These are phyloP conservation scores for Botrytis fragariae DNA, from an alignment of 2,329 filamentous ascomycete genomes.

Conservation along the genomic window DNA sequence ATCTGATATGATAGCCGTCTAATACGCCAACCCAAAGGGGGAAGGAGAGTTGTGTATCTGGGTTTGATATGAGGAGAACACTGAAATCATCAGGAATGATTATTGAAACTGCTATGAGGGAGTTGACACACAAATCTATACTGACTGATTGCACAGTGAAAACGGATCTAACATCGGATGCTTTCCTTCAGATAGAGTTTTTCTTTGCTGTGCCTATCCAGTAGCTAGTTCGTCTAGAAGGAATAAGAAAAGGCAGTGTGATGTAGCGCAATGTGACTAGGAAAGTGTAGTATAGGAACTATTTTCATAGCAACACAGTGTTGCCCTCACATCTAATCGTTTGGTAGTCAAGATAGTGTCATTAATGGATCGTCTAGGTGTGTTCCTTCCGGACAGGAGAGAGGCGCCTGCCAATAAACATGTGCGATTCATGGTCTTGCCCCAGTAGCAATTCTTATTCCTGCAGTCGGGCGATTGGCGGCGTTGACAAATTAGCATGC, in stretches of 20 bases:
- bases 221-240: background rate
- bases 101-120: background rate
- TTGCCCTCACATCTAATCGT: background rate
- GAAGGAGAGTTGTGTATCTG: too few relatives aligned
- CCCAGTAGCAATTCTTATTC: background rate
- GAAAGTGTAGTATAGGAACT: background rate
- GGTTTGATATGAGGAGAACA: too few relatives aligned
- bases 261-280: background rate
- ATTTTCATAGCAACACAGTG: background rate
- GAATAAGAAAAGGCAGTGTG: background rate
- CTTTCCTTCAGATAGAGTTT: background rate
- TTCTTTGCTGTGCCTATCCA: background rate
- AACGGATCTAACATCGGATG: background rate
- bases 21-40: background rate
- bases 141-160: background rate
- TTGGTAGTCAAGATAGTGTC: background rate
- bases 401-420: background rate
- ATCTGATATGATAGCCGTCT: background rate
- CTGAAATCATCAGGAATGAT: background rate
- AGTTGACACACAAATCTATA: background rate
- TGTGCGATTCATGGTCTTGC: background rate
- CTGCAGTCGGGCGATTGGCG: conserved; percentile 9
- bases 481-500: conserved; percentile 1
- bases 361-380: background rate
- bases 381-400: background rate